These are phyloP conservation scores for Elsinoe australis DNA, from an alignment of 2,329 filamentous ascomycete species.

Conservation along the genomic window DNA sequence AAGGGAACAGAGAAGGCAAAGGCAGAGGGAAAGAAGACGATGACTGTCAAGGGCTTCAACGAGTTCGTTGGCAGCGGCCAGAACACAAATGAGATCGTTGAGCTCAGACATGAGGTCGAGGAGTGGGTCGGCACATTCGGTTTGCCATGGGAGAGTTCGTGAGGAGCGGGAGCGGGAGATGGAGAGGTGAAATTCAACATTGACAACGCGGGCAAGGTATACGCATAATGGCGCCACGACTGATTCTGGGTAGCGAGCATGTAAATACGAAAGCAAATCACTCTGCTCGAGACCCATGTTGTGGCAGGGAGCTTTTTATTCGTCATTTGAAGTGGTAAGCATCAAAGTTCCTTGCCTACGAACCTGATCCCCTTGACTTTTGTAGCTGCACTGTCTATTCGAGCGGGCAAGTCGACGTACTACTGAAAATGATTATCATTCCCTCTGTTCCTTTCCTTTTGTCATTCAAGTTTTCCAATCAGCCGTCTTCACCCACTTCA, in stretches of 20 bases:
- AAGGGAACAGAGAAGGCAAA: slow-evolving; percentile 61
- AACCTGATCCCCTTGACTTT: too few relatives aligned
- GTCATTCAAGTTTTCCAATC: too few relatives aligned
- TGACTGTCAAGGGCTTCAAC: slow-evolving; percentile 59
- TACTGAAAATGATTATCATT: too few relatives aligned
- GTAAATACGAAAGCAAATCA: slow-evolving; percentile 2
- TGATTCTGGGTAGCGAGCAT: not conserved
- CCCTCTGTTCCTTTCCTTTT: too few relatives aligned
- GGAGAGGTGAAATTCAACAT: not conserved
- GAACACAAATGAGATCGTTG: slow-evolving; percentile 61
- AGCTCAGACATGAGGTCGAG: slow-evolving; percentile 65
- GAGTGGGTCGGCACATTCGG: slow-evolving; percentile 71
- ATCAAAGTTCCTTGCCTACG: too few relatives aligned
- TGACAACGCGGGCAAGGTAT: not conserved
- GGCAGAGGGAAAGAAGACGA: slow-evolving; percentile 58
- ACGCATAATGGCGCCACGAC: not conserved
- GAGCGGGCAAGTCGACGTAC: too few relatives aligned
- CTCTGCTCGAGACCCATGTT: too few relatives aligned
- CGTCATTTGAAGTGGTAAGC: too few relatives aligned
- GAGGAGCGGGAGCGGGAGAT: not conserved
- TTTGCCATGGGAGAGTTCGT: slow-evolving; percentile 54
- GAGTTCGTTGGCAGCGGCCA: slow-evolving; percentile 62
- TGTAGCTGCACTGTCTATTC: too few relatives aligned
- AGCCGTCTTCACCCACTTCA: too few relatives aligned
- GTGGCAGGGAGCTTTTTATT: too few relatives aligned